Evolutionary conservation across 1,284 basidiomycete species (phyloP).

Genomic region (Heterobasidion annosum): DNA sequence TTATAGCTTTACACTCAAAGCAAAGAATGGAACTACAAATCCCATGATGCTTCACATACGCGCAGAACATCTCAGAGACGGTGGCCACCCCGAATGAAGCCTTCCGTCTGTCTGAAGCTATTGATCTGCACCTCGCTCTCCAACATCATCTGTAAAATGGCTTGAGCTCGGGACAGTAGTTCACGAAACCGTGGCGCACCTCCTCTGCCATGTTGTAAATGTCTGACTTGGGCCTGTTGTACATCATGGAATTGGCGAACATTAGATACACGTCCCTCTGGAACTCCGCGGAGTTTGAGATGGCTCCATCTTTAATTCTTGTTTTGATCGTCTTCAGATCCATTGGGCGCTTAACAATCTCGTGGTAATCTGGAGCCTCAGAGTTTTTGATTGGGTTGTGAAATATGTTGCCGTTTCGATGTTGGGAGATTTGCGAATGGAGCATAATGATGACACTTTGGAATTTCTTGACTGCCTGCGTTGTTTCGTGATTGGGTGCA

Average conservation of each 20-base stretch:
- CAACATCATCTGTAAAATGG: constrained; percentile 62
- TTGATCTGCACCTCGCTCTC: constrained; percentile 75
- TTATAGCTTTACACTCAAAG: no score
- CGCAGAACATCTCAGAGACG: neutral
- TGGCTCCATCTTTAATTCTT: constrained; percentile 74
- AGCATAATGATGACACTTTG: constrained; percentile 76
- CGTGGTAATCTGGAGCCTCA: constrained; percentile 85
- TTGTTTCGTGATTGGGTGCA: constrained; percentile 10
- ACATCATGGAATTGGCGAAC: constrained; percentile 96
- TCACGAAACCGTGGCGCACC: constrained; percentile 30
- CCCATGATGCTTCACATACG: no score
- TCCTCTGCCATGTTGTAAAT: constrained; percentile 87
- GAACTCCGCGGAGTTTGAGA: constrained; percentile 76
- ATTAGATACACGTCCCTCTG: constrained; percentile 86
- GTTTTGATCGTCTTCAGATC: constrained; percentile 86
- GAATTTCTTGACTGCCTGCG: constrained; percentile 55
- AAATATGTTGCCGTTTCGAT: constrained; percentile 84
- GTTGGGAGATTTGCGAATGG: constrained; percentile 74
- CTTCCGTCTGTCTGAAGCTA: constrained; percentile 70
- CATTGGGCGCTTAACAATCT: constrained; percentile 87
- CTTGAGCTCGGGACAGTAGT: neutral
- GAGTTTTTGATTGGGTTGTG: constrained; percentile 82
- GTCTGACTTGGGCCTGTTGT: constrained; percentile 78
- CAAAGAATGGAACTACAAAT: no score
- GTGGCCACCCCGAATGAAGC: constrained; percentile 27